A percentile compares a stretch with the other conserved stretches of the same genome.
These are phyloP conservation scores for Capsella rubella DNA, from an alignment of 441 rosid species.

Conservation along the genomic window DNA sequence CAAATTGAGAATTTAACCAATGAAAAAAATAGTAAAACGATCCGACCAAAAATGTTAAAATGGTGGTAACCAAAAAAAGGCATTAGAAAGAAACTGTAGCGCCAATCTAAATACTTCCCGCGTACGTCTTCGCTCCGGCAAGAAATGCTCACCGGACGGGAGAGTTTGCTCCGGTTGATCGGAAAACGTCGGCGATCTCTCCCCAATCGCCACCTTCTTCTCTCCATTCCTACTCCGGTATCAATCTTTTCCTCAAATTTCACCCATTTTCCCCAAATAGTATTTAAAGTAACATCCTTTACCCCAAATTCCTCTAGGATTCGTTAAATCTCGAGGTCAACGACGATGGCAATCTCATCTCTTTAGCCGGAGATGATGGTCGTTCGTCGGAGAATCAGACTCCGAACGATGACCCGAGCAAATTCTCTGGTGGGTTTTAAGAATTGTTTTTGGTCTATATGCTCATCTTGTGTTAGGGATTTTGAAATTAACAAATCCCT, in stretches of 20 bases:
- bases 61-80: conserved; percentile 15
- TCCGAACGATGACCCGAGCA: conserved; percentile 60
- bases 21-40: not conserved
- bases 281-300: conserved; percentile 20
- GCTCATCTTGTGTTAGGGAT: conserved; percentile 19
- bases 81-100: not conserved
- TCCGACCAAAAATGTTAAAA: conserved; percentile 3
- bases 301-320: conserved; percentile 37
- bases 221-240: conserved; percentile 56
- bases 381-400: conserved; percentile 27
- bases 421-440: conserved; percentile 50
- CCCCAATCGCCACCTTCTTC: conserved; percentile 58
- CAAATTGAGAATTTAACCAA: not conserved
- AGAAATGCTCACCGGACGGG: conserved; percentile 69
- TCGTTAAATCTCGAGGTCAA: conserved; percentile 52
- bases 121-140: conserved; percentile 26
- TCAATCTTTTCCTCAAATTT: not conserved
- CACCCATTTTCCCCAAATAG: not conserved
- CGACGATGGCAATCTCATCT: conserved; percentile 33
- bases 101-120: conserved; percentile 38
- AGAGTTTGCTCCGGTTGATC: conserved; percentile 71
- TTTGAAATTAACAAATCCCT: conserved; percentile 27
- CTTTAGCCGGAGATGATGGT: conserved; percentile 1
- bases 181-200: conserved; percentile 80
- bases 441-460: not conserved